A percentile compares a stretch with the other conserved stretches of the same genome.
Evolutionary conservation across 2,329 filamentous ascomycete species (phyloP).

Genomic region (Neofusicoccum kwambonambiense): DNA sequence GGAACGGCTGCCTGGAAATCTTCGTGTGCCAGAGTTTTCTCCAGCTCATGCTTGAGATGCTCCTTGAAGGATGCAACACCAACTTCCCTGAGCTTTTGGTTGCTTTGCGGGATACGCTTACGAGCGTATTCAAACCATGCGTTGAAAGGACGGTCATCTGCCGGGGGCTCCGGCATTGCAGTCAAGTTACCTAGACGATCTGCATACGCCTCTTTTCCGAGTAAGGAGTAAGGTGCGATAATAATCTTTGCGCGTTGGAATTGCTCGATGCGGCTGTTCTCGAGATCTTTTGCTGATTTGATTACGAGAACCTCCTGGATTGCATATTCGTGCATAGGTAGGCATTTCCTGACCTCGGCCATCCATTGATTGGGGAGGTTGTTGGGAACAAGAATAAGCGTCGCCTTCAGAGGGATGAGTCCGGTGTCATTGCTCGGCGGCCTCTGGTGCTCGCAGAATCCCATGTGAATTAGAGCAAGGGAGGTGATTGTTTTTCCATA

Average conservation of each 20-base stretch:
- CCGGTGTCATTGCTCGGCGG: constrained; percentile 23
- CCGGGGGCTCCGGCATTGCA: constrained; percentile 42
- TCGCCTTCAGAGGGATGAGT: constrained; percentile 52
- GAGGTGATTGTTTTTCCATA: constrained; percentile 66
- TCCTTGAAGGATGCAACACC: constrained; percentile 32
- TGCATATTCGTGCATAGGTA: constrained; percentile 33
- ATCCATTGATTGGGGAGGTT: constrained; percentile 60
- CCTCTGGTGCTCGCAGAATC: constrained; percentile 29
- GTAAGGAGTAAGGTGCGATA: constrained; percentile 53
- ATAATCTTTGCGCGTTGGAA: constrained; percentile 55
- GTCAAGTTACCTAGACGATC: constrained; percentile 50
- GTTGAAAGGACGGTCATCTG: constrained; percentile 49
- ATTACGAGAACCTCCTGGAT: constrained; percentile 48
- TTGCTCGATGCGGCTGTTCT: constrained; percentile 42
- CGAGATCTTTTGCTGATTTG: constrained; percentile 39
- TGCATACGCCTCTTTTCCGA: constrained; percentile 51
- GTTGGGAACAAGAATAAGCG: constrained; percentile 58
- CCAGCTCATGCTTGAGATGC: constrained; percentile 25
- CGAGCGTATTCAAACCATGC: constrained; percentile 54
- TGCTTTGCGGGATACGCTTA: constrained; percentile 42
- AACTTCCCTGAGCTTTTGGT: constrained; percentile 34
- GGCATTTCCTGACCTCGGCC: constrained; percentile 53
- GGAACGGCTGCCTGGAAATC: constrained; percentile 40
- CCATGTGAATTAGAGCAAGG: constrained; percentile 55
- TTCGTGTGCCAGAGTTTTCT: constrained; percentile 29